Base-by-base conservation (phyloP, 495 filamentous ascomycete species). In the Clohesyomyces aquaticus region DNA sequence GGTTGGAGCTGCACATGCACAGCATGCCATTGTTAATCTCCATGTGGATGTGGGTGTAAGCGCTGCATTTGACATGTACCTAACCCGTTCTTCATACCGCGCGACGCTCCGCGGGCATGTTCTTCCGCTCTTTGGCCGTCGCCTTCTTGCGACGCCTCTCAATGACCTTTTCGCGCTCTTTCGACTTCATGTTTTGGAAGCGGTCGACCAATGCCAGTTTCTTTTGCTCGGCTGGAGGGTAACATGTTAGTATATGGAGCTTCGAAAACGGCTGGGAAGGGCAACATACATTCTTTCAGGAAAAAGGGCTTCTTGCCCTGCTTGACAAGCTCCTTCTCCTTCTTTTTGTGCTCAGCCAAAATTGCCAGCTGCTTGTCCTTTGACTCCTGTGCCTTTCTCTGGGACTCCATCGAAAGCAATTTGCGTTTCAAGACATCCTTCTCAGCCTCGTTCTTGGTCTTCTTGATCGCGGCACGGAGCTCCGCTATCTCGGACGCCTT, bases 291-390 rank as follows among this genome's bases (percentile, higher is more conserved):
- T 76, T 88, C 85, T 83, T 98, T 98, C 65, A 97, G 78, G 73
- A 88, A 96, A 72, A 92, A 98, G 4, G 93, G 93, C 80, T 86
- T 86, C 85, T 98, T 96, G 22, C 94, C 94, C 77, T 68, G 80
- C 82, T 66, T 66, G 27, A 98, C 84, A 56, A 88, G 74, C 75
- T 91, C 87, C 76, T 89, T 90, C 83, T 98, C 94, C 70, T 86
- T 79, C 77, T 83, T 85, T 66, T 88, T 84, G 75, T 96, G 91
- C 73, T 87, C 83, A 26, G 82, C 78, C 32, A 90, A 55, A 10
- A 97, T 74, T 63, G 84, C 80, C 60, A 80, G 75, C 74, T 88
- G 83, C 21, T 85, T 80, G 51, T 90, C 88, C 70, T 87, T 88
- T 47, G 81, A 76, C 59, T 83, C 77, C 63, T 88, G 81, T 19